Conservation (phyloP, 768 basidiomycete genomes). For the Xerocomus brunneocitrinus region DNA sequence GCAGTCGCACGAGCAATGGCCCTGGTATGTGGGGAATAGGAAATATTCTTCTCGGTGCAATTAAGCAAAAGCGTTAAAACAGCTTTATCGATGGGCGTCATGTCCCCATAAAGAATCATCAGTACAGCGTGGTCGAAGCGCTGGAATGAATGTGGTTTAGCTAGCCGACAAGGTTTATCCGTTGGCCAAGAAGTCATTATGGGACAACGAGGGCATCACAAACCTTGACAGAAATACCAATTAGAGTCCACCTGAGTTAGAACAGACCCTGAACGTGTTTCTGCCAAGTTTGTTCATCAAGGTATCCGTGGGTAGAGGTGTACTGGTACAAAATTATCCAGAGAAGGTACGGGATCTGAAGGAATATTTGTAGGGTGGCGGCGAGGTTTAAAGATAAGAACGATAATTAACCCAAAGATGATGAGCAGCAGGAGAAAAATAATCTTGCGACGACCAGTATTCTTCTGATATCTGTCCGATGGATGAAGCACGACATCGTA, state of each 20-base stretch:
- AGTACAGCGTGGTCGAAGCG: slow-evolving; percentile 10
- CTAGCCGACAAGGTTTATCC: slow-evolving; percentile 8
- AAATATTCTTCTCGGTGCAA: neutral
- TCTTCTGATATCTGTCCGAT: slow-evolving; percentile 77
- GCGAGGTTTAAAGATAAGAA: slow-evolving; percentile 91
- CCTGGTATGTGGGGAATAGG: slow-evolving; percentile 1
- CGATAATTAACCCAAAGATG: slow-evolving; percentile 81
- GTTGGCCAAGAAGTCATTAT: slow-evolving; percentile 8
- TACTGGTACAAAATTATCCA: slow-evolving; percentile 29
- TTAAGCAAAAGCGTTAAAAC: slow-evolving; percentile 10
- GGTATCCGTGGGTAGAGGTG: slow-evolving; percentile 32
- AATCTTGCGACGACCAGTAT: slow-evolving; percentile 87
- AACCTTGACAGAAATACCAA: slow-evolving; percentile 14
- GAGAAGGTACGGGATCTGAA: slow-evolving; percentile 24
- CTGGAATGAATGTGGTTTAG: slow-evolving; percentile 1
- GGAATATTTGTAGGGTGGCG: slow-evolving; percentile 35
- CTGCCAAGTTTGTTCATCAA: slow-evolving; percentile 19
- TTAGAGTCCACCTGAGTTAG: slow-evolving; percentile 3
- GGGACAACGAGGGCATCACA: slow-evolving; percentile 1
- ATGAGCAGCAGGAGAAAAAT: slow-evolving; percentile 89
- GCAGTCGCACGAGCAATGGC: neutral
- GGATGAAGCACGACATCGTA: neutral
- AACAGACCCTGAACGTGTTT: slow-evolving; percentile 11
- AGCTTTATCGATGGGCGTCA: slow-evolving; percentile 18
- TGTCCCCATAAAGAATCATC: slow-evolving; percentile 2